These are phyloP conservation scores for Plasmodium knowlesi DNA, from an alignment of 169 alveolate species.

Conservation along the genomic window DNA sequence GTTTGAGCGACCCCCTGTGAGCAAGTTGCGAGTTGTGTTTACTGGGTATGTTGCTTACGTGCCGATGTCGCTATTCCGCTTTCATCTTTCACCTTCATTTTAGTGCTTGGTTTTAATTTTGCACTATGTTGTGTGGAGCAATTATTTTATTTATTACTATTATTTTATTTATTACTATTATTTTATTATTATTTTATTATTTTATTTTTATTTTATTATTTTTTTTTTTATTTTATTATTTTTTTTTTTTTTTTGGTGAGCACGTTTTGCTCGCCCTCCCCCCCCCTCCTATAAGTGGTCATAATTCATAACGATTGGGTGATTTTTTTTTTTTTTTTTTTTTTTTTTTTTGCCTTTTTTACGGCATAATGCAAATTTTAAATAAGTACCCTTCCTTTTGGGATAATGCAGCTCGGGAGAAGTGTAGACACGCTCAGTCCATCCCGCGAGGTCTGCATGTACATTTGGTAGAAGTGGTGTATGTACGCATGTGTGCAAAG, in stretches of 20 bases:
- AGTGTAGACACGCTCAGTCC: neutral
- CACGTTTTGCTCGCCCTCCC: neutral
- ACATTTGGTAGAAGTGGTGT: neutral
- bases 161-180: slow-evolving; percentile 17
- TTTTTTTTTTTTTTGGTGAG: slow-evolving; percentile 13
- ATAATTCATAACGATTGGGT: neutral
- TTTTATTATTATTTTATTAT: too few relatives aligned
- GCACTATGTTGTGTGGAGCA: neutral
- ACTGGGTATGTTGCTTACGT: neutral
- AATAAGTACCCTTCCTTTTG: neutral
- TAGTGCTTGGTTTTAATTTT: neutral
- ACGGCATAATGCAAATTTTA: neutral
- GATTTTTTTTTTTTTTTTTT: neutral
- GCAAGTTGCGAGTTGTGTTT: neutral
- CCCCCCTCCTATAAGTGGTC: neutral
- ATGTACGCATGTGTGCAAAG: neutral
- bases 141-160: neutral
- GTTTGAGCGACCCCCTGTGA: neutral
- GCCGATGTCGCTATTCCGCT: neutral
- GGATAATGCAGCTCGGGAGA: neutral
- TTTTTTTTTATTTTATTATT: slow-evolving; percentile 14
- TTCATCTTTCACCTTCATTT: neutral
- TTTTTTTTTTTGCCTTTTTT: neutral
- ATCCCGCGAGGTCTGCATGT: neutral
- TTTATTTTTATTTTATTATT: slow-evolving; percentile 14